Percentiles rank a stretch among this genome's conserved stretches.
These are phyloP conservation scores for Claviceps sorghi DNA, from an alignment of 2,329 filamentous ascomycete species.

Conservation along the genomic window DNA sequence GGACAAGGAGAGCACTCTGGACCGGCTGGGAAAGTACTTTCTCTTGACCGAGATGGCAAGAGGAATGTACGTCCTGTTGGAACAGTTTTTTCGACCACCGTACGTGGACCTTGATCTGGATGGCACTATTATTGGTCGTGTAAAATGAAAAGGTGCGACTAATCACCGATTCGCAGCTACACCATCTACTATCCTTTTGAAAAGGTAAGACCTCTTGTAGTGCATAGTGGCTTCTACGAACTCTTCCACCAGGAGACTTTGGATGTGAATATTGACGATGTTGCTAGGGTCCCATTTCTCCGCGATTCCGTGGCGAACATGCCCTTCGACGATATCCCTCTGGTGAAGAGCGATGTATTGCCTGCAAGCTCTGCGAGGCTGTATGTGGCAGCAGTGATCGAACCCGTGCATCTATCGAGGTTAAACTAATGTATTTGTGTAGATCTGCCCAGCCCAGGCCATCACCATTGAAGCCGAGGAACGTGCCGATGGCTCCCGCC, in stretches of 20 bases:
- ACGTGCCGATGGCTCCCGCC: conserved; percentile 84
- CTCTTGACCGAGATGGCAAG: conserved; percentile 88
- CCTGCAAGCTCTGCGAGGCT: conserved; percentile 98
- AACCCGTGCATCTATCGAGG: neutral
- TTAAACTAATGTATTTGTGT: neutral
- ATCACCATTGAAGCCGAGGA: conserved; percentile 99
- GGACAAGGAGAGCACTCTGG: conserved; percentile 59
- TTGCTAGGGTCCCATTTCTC: conserved; percentile 75
- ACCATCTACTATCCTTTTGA: conserved; percentile 99
- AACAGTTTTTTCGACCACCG: conserved; percentile 97
- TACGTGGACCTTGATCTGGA: conserved; percentile 38
- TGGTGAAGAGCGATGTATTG: conserved; percentile 96
- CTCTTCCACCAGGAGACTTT: neutral
- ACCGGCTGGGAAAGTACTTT: conserved; percentile 86
- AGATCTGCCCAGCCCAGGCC: conserved; percentile 91
- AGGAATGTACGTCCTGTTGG: conserved; percentile 94
- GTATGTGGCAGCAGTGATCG: conserved; percentile 21
- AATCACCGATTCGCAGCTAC: conserved; percentile 45
- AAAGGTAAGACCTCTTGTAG: conserved; percentile 42
- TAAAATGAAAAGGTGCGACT: neutral
- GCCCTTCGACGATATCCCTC: conserved; percentile 91
- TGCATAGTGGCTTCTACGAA: neutral
- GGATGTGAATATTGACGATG: conserved; percentile 9
- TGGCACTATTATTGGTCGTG: neutral
- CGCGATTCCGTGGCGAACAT: conserved; percentile 95